Evolutionary conservation across 169 alveolate species (phyloP), one percentile per base, ranked within the genome.

Genomic region (Sarcocystis neurona): DNA sequence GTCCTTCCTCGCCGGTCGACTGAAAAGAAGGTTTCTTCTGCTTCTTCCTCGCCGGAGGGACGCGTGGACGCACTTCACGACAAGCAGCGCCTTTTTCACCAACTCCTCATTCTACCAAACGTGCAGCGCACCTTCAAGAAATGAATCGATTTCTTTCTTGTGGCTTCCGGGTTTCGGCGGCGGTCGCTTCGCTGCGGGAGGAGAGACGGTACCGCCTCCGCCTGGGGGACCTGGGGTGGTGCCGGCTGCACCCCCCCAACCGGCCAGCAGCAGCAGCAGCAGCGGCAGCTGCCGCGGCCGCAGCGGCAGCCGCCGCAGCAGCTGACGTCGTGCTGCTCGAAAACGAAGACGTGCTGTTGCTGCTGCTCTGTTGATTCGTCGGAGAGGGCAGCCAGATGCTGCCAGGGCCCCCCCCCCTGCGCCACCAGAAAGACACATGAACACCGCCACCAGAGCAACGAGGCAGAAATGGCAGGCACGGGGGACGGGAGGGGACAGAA

Each of bases 51-150:
- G n/a, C n/a, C n/a, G n/a, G n/a, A n/a, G n/a, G n/a, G n/a, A n/a
- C n/a, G n/a, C n/a, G n/a, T n/a, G n/a, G n/a, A n/a, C n/a, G n/a
- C n/a, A n/a, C n/a, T n/a, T n/a, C n/a, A n/a, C n/a, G n/a, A n/a
- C n/a, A n/a, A n/a, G n/a, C n/a, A n/a, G n/a, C n/a, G n/a, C n/a
- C n/a, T n/a, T n/a, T n/a, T n/a, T n/a, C n/a, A n/a, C n/a, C n/a
- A n/a, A n/a, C n/a, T n/a, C n/a, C n/a, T n/a, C n/a, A n/a, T n/a
- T n/a, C n/a, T n/a, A n/a, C n/a, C n/a, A n/a, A n/a, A n/a, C n/a
- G n/a, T n/a, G n/a, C n/a, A n/a, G n/a, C 87, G 50, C 47, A 93
- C 95, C 95, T 91, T 93, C 95, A 56, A 93, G 91, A 79, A 93
- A 93, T 50, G 94, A 92, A 75, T 93, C 95, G 48, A 93, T 93